Percentiles rank a stretch among this genome's conserved stretches.
These are phyloP conservation scores for Flaveria brownii DNA, from an alignment of 129 eudicot species.

Conservation along the genomic window DNA sequence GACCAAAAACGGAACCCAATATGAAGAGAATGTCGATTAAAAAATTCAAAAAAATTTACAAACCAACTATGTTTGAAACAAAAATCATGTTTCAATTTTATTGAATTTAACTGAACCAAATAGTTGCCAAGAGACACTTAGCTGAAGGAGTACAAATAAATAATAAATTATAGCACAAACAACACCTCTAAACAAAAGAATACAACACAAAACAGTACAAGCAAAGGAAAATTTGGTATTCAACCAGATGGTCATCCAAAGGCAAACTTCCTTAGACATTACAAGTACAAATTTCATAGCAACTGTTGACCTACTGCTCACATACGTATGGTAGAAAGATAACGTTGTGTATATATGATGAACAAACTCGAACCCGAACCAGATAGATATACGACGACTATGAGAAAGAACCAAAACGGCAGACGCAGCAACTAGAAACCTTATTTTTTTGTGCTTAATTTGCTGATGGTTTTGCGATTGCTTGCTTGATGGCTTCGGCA, in stretches of 20 bases:
- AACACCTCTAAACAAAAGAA: constrained; percentile 16
- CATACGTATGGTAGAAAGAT: not conserved
- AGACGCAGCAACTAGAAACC: constrained; percentile 13
- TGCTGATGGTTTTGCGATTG: constrained; percentile 73
- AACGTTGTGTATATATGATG: constrained; percentile 7
- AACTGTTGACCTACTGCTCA: constrained; percentile 1
- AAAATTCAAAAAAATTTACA: too few species aligned
- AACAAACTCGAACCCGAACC: constrained; percentile 2
- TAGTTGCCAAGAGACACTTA: not conserved
- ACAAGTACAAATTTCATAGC: constrained; percentile 11
- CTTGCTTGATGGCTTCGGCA: constrained; percentile 88
- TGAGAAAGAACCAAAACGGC: constrained; percentile 23
- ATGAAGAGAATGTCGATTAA: too few species aligned
- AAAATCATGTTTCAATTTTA: too few species aligned
- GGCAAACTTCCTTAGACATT: not conserved
- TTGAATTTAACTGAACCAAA: too few species aligned
- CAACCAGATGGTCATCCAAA: not conserved
- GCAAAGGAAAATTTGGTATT: not conserved
- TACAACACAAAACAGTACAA: constrained; percentile 8
- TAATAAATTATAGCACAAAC: constrained; percentile 15
- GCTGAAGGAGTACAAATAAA: not conserved
- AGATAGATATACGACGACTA: constrained; percentile 28
- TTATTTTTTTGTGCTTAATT: constrained; percentile 32
- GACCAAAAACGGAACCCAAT: too few species aligned
- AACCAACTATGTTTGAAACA: too few species aligned